Base-by-base conservation (phyloP, 768 basidiomycete species). In the Lanmaoa rubissima region DNA sequence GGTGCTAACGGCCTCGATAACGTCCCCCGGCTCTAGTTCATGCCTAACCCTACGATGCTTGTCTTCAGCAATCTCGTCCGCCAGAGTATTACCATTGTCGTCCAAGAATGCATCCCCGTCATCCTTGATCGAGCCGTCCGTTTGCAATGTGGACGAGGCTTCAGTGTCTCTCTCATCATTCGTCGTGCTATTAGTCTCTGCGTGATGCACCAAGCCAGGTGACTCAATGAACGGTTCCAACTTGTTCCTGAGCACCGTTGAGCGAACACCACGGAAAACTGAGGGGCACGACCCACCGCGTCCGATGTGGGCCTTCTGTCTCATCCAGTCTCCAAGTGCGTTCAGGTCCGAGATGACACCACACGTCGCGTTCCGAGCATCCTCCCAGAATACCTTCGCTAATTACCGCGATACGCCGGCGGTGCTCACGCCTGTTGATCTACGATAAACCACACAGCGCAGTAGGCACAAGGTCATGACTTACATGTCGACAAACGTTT, bases 281-380 rank as follows among this genome's bases (percentile, higher is more conserved):
- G 3, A 17, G 21, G 16, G 8, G 31, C 5, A 40, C 8, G 1
- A 61, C 79, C 31, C 63, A 92, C 93, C 94, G 78, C 51, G 91
- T 88, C 46, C 94, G 83, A 63, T 90, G 81, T 1, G 93, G 94
- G 1, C 94, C 94, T 65, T 97, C 94, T 2, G 93, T 94, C 64
- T 95, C 94, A 59, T 96, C 94, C 44, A 96, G 72, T 34, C 87
- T 76, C 94, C 94, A 96, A 12, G 80, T 62, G 8, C 74, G 73
- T 24, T 75, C 73, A 3, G 65, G 73, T 40, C 76, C 76, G 16
- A 78, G 70, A 43, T 81, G 78, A 2, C 86, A 84, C 94, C 94
- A 96, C 13, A 96, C 66, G 0, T 93, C 93, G 21, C 90, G 81
- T 67, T 96, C 94, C 0, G 85, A 84, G 2, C 83, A 83, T 24